Evolutionary conservation across 495 filamentous ascomycete genomes (phyloP).

Genomic region (Saxispiralis lemnorum): DNA sequence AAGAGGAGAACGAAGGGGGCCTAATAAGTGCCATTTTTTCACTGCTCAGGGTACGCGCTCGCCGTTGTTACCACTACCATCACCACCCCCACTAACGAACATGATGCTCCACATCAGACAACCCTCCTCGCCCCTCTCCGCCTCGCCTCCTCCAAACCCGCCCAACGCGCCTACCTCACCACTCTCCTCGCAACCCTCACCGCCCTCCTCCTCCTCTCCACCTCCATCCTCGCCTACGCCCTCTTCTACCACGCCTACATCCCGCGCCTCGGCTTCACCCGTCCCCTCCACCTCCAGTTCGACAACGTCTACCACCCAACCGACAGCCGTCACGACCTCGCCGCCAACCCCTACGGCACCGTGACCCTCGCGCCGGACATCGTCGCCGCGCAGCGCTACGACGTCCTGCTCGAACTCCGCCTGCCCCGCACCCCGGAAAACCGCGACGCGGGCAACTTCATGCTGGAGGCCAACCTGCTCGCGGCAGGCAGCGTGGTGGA

Average conservation of each 20-base stretch:
- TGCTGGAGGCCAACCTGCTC: constrained; percentile 42
- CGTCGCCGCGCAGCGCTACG: constrained; percentile 41
- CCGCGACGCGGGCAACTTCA: constrained; percentile 65
- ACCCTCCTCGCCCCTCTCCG: constrained; percentile 29
- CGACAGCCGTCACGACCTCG: background rate
- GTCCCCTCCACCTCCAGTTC: constrained; percentile 66
- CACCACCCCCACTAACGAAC: background rate
- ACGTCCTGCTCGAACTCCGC: constrained; percentile 39
- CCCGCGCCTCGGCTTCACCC: constrained; percentile 46
- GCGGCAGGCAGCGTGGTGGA: constrained; percentile 4
- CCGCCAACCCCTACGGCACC: constrained; percentile 33
- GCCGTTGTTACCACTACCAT: background rate
- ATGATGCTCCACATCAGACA: constrained; percentile 19
- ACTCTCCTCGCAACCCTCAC: constrained; percentile 45
- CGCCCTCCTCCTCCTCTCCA: constrained; percentile 38
- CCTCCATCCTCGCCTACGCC: constrained; percentile 50
- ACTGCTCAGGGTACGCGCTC: too few relatives aligned
- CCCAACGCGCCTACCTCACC: constrained; percentile 53
- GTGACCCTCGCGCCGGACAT: constrained; percentile 28
- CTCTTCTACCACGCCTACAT: constrained; percentile 72
- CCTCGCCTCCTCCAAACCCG: constrained; percentile 44
- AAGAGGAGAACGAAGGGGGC: too few relatives aligned
- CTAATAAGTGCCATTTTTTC: too few relatives aligned
- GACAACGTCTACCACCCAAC: constrained; percentile 32
- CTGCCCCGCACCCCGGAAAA: constrained; percentile 45